Conservation (phyloP, 371 early-diverging fungal species). For the Synchytrium microbalum region DNA sequence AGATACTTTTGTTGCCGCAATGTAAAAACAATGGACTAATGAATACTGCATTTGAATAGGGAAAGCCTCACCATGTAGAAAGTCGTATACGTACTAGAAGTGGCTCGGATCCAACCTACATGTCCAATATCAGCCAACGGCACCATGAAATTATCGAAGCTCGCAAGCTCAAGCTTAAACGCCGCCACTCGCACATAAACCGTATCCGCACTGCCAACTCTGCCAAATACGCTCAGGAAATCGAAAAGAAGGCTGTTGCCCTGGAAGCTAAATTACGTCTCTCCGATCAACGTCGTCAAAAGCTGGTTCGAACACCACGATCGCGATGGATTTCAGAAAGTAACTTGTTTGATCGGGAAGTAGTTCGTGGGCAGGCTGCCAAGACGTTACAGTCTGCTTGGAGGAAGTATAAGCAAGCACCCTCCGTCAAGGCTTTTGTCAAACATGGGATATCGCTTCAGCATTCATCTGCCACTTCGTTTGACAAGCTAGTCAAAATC, state of each 20-base stretch:
- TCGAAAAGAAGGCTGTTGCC: constrained; percentile 19
- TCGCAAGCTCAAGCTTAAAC: constrained; percentile 23
- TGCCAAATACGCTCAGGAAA: constrained; percentile 9
- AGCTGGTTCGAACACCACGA: constrained; percentile 14
- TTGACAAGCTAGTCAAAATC: constrained; percentile 22
- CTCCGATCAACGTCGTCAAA: constrained; percentile 18
- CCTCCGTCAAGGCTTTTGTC: constrained; percentile 14
- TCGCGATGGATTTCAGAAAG: constrained; percentile 25
- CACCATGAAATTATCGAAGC: constrained; percentile 26
- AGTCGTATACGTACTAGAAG: background rate
- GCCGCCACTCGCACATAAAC: constrained; percentile 20
- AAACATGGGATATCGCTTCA: constrained; percentile 15
- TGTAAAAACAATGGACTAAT: too few species aligned
- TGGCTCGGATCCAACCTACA: background rate
- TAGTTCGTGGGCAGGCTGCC: constrained; percentile 12
- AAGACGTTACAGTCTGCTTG: constrained; percentile 33
- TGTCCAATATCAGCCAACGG: background rate
- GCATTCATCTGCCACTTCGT: constrained; percentile 16
- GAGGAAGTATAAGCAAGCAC: constrained; percentile 17
- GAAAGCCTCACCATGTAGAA: background rate
- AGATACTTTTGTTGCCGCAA: too few species aligned
- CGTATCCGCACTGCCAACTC: constrained; percentile 16
- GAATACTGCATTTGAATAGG: too few species aligned
- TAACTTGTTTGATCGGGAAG: constrained; percentile 12
- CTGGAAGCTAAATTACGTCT: constrained; percentile 23